A percentile compares a stretch with the other conserved stretches of the same genome.
Conservation (phyloP, 257 asterid species). For the Solanum rostratum region DNA sequence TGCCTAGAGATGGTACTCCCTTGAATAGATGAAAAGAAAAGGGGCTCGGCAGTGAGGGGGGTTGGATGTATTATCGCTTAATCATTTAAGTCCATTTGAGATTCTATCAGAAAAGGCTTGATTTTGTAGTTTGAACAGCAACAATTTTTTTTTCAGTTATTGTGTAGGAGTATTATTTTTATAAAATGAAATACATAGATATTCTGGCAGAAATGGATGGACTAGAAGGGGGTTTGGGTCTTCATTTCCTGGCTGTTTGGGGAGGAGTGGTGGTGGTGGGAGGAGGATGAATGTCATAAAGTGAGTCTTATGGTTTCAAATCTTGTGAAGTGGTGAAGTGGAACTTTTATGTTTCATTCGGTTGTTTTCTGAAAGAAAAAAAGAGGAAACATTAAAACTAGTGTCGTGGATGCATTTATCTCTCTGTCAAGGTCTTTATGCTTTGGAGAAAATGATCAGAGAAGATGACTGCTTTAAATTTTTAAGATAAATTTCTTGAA, state of each 20-base stretch:
- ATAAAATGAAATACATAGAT: not conserved
- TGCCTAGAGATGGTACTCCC: not conserved
- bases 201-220: not conserved
- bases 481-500: not conserved
- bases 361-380: not conserved
- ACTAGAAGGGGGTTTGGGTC: not conserved
- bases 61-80: not conserved
- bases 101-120: not conserved
- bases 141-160: not conserved
- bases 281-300: not conserved
- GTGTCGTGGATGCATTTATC: not conserved
- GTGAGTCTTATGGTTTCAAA: not conserved
- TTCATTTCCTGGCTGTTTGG: not conserved
- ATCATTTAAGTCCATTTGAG: not conserved
- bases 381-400: not conserved
- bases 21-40: not conserved
- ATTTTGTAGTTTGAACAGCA: not conserved
- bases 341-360: not conserved
- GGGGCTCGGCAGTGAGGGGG: not conserved
- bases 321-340: not conserved
- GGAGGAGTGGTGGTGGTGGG: not conserved
- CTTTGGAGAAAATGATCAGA: not conserved
- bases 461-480: not conserved
- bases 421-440: not conserved
- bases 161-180: not conserved